Conservation (phyloP, 352 stramenopile genomes). For the Globisporangium polare region DNA sequence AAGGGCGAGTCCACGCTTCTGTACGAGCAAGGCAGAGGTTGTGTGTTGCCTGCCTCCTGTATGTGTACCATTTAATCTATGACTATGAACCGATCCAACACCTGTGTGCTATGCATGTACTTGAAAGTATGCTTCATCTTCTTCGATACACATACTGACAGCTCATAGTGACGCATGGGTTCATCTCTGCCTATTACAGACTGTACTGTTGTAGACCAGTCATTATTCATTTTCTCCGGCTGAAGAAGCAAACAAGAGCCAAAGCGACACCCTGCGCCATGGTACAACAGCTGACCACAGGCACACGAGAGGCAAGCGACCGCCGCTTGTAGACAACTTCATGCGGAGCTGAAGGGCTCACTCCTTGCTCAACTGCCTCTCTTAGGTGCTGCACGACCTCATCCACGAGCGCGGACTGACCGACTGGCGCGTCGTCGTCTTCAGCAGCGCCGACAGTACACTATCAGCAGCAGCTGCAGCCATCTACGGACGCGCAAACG, state of each 20-base stretch:
- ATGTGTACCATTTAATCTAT: too few species aligned
- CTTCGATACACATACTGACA: too few species aligned
- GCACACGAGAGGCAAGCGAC: slow-evolving; percentile 4
- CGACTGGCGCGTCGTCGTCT: slow-evolving; percentile 27
- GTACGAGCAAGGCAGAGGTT: background rate
- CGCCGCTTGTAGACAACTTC: background rate
- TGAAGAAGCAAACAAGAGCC: background rate
- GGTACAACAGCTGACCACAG: background rate
- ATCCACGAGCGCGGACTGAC: slow-evolving; percentile 29
- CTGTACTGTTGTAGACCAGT: too few species aligned
- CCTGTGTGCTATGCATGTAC: too few species aligned
- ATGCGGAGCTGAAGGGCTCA: background rate
- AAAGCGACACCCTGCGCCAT: too few species aligned
- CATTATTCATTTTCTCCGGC: slow-evolving; percentile 1
- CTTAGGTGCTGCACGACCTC: slow-evolving; percentile 50
- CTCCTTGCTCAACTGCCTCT: background rate
- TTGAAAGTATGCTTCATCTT: too few species aligned
- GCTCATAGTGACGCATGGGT: too few species aligned
- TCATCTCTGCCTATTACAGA: too few species aligned
- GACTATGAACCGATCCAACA: too few species aligned
- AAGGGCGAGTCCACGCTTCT: background rate
- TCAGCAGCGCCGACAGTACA: background rate
- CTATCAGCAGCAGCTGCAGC: slow-evolving; percentile 10
- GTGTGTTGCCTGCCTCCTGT: background rate
- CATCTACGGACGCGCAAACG: slow-evolving; percentile 29